phyloP scores from a whole-genome alignment of 192 early-diverging fungal species.

The Funneliformis mosseae region DNA sequence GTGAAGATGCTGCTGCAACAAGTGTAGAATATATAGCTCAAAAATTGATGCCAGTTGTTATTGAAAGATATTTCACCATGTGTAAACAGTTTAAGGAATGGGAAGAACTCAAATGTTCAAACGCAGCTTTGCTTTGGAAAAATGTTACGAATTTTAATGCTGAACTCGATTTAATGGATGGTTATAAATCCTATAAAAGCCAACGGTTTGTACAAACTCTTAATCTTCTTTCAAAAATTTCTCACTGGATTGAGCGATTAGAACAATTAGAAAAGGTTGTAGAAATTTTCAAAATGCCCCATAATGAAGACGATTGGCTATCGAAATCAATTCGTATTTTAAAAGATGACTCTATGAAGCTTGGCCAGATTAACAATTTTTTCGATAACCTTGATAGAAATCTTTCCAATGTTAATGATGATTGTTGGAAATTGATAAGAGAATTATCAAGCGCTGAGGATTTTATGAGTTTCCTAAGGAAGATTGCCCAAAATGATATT shows the following conservation, averaged over 20 bases:
- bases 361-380: background rate
- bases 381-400: background rate
- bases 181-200: background rate
- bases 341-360: background rate
- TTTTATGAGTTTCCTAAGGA: background rate
- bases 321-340: background rate
- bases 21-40: background rate
- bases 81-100: conserved; percentile 12
- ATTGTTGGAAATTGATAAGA: conserved; percentile 7
- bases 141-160: conserved; percentile 6
- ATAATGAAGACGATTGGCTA: background rate
- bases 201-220: background rate
- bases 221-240: background rate
- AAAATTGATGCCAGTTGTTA: background rate
- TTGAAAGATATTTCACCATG: background rate
- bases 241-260: background rate
- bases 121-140: conserved; percentile 15
- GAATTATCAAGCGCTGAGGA: background rate
- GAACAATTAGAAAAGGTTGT: background rate
- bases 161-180: conserved; percentile 3
- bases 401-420: background rate
- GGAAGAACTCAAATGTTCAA: background rate
- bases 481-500: conserved; percentile 20
- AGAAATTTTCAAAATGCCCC: background rate
- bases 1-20: background rate